Evolutionary conservation across 2,329 filamentous ascomycete species (phyloP).

Genomic region (Xylariomycetidae sp.): DNA sequence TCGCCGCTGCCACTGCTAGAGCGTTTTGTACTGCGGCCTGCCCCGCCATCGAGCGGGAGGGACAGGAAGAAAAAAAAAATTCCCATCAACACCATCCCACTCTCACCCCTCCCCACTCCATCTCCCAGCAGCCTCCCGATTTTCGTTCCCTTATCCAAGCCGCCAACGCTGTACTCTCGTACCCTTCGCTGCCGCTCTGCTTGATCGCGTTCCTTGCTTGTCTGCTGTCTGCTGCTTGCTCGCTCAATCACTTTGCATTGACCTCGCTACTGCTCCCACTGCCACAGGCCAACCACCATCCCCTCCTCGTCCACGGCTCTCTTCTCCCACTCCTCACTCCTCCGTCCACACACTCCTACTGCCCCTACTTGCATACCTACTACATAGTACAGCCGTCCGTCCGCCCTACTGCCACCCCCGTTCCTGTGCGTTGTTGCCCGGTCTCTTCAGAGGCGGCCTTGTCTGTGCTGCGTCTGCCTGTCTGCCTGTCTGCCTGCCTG

Average conservation of each 20-base stretch:
- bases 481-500: constrained; percentile 14
- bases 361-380: not conserved
- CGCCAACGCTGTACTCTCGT: constrained; percentile 8
- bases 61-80: constrained; percentile 13
- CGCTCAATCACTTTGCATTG: not conserved
- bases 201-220: constrained; percentile 5
- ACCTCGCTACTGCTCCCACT: too few species aligned
- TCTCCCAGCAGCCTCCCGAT: constrained; percentile 2
- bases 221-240: not conserved
- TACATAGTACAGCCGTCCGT: not conserved
- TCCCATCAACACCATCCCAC: constrained; percentile 16
- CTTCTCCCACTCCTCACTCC: not conserved
- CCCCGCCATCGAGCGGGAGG: constrained; percentile 11
- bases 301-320: not conserved
- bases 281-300: not conserved
- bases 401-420: constrained; percentile 16
- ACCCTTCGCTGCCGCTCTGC: constrained; percentile 12
- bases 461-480: constrained; percentile 14
- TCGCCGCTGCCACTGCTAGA: too few species aligned
- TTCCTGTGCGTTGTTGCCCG: constrained; percentile 22
- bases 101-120: constrained; percentile 5
- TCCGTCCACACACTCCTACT: too few species aligned
- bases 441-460: constrained; percentile 24
- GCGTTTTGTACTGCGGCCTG: too few species aligned
- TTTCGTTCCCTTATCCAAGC: constrained; percentile 10